A percentile compares a stretch with the other conserved stretches of the same genome.
Conservation (phyloP, 805 yeast genomes). For the Wickerhamiella kurtzmanii region DNA sequence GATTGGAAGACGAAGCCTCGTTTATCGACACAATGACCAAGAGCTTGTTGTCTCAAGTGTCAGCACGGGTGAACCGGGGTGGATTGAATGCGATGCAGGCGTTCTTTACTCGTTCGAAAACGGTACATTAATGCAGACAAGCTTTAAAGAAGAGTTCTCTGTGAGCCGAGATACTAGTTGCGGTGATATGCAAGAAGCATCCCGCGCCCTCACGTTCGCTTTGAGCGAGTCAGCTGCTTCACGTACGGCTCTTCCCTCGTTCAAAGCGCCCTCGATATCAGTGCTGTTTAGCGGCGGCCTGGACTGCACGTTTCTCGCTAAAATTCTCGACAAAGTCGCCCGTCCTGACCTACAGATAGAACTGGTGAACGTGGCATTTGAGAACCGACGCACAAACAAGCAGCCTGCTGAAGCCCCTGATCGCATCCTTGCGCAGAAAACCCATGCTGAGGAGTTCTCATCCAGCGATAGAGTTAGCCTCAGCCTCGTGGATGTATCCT, state of each 20-base stretch:
- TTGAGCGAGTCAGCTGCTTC: slow-evolving; percentile 11
- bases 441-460: slow-evolving; percentile 34
- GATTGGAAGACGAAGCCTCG: slow-evolving; percentile 68
- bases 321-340: slow-evolving; percentile 24
- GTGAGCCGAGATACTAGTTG: neutral
- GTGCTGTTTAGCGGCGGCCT: slow-evolving; percentile 88
- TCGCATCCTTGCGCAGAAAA: slow-evolving; percentile 53
- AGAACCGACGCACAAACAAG: slow-evolving; percentile 61
- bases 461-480: slow-evolving; percentile 24
- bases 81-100: slow-evolving; percentile 19
- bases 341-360: slow-evolving; percentile 35
- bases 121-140: neutral
- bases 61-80: slow-evolving; percentile 9
- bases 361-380: slow-evolving; percentile 84
- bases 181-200: no score
- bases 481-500: slow-evolving; percentile 56
- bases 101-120: slow-evolving; percentile 7
- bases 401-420: slow-evolving; percentile 61
- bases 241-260: slow-evolving; percentile 8
- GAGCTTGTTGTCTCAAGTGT: slow-evolving; percentile 14
- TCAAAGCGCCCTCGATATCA: slow-evolving; percentile 29
- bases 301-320: slow-evolving; percentile 74
- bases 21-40: slow-evolving; percentile 28
- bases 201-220: no score
- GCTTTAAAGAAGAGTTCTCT: neutral